These are phyloP conservation scores for Diaporthe sp. DNA, from an alignment of 2,329 filamentous ascomycete species.

Conservation along the genomic window DNA sequence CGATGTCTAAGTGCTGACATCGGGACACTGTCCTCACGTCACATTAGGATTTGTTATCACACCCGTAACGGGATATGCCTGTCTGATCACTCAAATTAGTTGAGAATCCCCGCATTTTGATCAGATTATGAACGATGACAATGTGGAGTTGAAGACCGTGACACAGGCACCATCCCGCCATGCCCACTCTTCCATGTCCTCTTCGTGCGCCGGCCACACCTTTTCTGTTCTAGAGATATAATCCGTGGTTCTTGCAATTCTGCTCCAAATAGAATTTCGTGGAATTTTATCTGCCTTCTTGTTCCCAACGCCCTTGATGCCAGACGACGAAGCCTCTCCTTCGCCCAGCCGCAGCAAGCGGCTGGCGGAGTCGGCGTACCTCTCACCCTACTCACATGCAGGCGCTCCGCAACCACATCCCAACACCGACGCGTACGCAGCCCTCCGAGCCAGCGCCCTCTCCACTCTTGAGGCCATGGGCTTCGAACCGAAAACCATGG, in stretches of 20 bases:
- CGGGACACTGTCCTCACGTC: too few relatives aligned
- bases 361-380: constrained; percentile 30
- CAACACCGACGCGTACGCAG: constrained; percentile 36
- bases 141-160: background rate
- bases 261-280: background rate
- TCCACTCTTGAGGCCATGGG: constrained; percentile 36
- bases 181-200: background rate
- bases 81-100: background rate
- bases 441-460: constrained; percentile 35
- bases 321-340: background rate
- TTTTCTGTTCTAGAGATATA: too few relatives aligned
- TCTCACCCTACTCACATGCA: constrained; percentile 35
- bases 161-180: background rate
- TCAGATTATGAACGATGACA: too few relatives aligned
- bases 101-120: background rate
- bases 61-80: background rate
- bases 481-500: constrained; percentile 35
- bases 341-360: background rate
- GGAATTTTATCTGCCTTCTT: background rate
- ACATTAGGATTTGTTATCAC: background rate
- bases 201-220: background rate
- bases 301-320: background rate
- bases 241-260: background rate
- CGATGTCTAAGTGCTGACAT: background rate
- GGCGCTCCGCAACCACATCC: constrained; percentile 38